phyloP scores from a whole-genome alignment of 176 grass and related monocot species.

The Triticum timopheevii region DNA sequence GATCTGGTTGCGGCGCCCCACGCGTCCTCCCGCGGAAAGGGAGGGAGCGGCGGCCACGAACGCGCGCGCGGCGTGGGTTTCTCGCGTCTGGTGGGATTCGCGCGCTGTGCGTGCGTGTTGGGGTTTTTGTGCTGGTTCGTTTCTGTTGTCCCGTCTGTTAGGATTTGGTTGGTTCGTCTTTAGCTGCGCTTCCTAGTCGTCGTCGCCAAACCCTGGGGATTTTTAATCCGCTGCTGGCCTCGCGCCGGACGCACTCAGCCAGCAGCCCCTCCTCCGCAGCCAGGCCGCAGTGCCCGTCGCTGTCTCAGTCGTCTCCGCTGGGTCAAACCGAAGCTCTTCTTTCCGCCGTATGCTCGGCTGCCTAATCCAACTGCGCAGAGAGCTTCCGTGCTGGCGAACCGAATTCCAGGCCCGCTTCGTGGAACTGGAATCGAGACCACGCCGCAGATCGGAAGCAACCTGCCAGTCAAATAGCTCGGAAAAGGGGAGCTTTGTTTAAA shows the following conservation, averaged over 20 bases:
- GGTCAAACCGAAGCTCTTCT: neutral
- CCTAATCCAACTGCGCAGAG: constrained; percentile 31
- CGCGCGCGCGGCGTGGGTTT: neutral
- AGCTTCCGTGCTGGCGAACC: constrained; percentile 22
- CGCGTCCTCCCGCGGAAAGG: neutral
- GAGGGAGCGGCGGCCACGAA: neutral
- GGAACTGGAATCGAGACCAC: neutral
- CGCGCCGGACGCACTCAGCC: constrained; percentile 28
- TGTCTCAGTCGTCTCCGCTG: neutral
- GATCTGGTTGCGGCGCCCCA: constrained; percentile 3
- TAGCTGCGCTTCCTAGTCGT: neutral
- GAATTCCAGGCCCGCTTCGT: constrained; percentile 11
- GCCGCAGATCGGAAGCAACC: constrained; percentile 27
- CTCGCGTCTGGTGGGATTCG: neutral
- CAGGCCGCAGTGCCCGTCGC: constrained; percentile 14
- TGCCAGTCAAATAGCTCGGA: constrained; percentile 27
- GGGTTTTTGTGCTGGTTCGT: neutral
- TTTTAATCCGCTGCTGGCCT: constrained; percentile 31
- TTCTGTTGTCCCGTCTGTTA: neutral
- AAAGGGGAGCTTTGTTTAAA: constrained; percentile 41
- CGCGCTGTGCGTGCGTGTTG: neutral
- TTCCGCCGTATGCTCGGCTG: constrained; percentile 7
- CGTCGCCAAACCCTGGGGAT: too few relatives aligned
- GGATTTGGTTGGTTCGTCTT: constrained; percentile 7
- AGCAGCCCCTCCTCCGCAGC: neutral